Base-by-base conservation (phyloP, 352 stramenopile species). In the Globisporangium spinosum region DNA sequence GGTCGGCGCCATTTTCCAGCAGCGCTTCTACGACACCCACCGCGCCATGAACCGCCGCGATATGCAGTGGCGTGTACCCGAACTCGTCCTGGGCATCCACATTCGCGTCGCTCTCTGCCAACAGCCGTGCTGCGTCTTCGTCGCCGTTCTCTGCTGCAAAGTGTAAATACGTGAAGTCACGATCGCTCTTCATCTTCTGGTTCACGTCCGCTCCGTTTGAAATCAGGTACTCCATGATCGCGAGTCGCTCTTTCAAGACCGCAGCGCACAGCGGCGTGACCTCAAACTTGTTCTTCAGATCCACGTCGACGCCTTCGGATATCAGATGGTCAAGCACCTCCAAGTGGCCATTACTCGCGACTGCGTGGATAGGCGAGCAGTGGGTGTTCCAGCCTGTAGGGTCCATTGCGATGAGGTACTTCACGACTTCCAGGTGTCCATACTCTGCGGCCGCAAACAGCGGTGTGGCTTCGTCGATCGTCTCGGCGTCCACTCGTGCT, bases 131-230 rank as follows among this genome's bases (percentile, higher is more conserved):
- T 5, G 73, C 64, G 10, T 47, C 38, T 7, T 73, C 71, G 54
- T 71, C 75, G 58, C 75, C 65, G 62, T 74, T 77, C 63, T 79
- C 74, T 6, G 68, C 66, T 2, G 74, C 74, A 35, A 71, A 70
- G 58, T 77, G 70, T 12, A 79, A 64, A 32, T 68, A 62, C n/a
- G 70, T 70, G 29, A 68, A 70, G 13, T 60, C 49, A 13, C 54
- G 67, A 32, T 70, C 69, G 6, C 61, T 51, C 35, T 74, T 63
- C 53, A 67, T 64, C 13, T 56, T 58, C 34, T 58, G 35, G 55
- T 70, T 62, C 43, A 73, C 68, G 15, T 73, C 35, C 1, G 68
- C 68, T 25, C 68, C 68, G 20, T 73, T 73, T 12, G 57, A 27
- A 20, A 73, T 49, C 27, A 72, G 35, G 25, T 62, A 70, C 55